Base-by-base conservation (phyloP, 2,329 filamentous ascomycete species). In the Sarocladiaceae sp. region DNA sequence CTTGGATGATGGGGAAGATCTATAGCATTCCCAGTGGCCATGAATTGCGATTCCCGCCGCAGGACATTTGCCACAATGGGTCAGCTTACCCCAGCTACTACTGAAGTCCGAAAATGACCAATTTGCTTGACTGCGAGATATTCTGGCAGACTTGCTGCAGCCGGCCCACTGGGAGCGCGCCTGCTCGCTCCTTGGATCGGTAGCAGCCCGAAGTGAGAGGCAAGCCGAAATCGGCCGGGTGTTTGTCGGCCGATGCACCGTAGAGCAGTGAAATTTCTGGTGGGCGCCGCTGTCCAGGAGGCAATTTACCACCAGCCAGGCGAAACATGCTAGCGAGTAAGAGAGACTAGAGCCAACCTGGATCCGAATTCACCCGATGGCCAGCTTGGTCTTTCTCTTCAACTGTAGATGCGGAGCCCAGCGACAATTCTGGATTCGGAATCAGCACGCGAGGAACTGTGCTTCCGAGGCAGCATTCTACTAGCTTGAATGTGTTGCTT, bases 221-320 rank as follows among this genome's bases (percentile, higher is more conserved):
- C 4, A 33, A 48, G 44, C 44, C 44, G 44, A 48, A 48, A 48
- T 33, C 44, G 44, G 44, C 44, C 26, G 44, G 44, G 10, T 31
- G 17, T 28, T 29, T 28, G 5, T 48, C 44, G 44, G 44, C 15
- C 7, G n/a, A 17, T 17, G 5, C 6, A n/a, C 15, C 25, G 17
- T 26, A 12, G 18, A 26, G 40, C 40, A 18, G 23, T 13, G 40
- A 28, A 46, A 48, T 48, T 44, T 44, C n/a, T 22, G 12, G 44
- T n/a, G 23, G 12, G 17, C 44, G 8, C n/a, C 40, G 40, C 23
- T 25, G 20, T 15, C 18, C 13, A 48, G 26, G 23, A 33, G 12
- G 26, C 26, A 48, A 48, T 48, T 48, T 48, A 33, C 44, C 44
- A 15, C 28, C 26, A 31, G 44, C 26, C 11, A 33, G n/a, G 44